A percentile compares a stretch with the other conserved stretches of the same genome.
Conservation (phyloP, 2,329 filamentous ascomycete genomes). For the Dactylellina cionopaga region DNA sequence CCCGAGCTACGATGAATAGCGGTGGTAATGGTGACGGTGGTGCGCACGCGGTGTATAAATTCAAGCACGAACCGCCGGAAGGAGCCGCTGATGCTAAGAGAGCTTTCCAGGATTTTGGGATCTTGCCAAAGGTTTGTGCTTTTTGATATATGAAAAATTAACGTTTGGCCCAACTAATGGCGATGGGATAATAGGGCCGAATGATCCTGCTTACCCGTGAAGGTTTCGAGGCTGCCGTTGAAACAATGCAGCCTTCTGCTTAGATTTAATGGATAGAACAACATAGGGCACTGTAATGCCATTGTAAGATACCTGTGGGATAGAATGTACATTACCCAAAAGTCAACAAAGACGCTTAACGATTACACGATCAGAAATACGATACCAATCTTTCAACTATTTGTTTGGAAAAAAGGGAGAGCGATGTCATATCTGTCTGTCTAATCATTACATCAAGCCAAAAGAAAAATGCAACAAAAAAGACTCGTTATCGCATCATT, state of each 20-base stretch:
- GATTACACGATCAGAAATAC: no score
- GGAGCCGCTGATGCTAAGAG: slow-evolving; percentile 88
- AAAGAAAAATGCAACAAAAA: no score
- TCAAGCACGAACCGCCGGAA: slow-evolving; percentile 80
- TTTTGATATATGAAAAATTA: background rate
- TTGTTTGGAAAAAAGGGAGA: no score
- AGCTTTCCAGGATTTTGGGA: slow-evolving; percentile 91
- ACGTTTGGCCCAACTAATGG: background rate
- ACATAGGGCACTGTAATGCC: no score
- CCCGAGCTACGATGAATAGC: slow-evolving; percentile 59
- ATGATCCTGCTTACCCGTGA: slow-evolving; percentile 36
- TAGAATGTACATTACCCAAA: background rate
- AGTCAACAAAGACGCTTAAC: no score
- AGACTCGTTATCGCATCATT: no score
- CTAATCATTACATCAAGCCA: background rate
- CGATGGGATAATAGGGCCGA: slow-evolving; percentile 3
- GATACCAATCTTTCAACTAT: no score
- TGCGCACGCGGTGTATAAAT: slow-evolving; percentile 76
- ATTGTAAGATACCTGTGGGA: background rate
- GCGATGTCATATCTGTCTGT: background rate
- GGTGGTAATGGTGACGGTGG: slow-evolving; percentile 77
- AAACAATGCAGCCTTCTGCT: slow-evolving; percentile 18
- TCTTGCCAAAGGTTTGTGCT: slow-evolving; percentile 73
- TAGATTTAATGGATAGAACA: background rate
- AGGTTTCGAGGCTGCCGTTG: slow-evolving; percentile 28